phyloP scores from a whole-genome alignment of 768 basidiomycete genomes.

The Infundibulicybe gibba region DNA sequence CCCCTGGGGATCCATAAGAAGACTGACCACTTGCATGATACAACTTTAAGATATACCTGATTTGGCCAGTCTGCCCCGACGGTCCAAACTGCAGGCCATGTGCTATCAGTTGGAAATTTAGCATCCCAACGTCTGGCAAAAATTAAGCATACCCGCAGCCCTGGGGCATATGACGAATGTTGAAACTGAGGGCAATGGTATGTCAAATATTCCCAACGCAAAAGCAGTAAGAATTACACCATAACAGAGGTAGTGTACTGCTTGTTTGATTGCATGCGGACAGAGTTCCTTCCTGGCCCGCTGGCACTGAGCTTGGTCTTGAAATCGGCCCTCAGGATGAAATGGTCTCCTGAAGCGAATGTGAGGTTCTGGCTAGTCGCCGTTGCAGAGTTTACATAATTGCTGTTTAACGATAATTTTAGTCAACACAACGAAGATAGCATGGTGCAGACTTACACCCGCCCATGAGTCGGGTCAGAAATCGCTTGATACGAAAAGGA shows the following conservation, averaged over 20 bases:
- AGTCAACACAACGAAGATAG: background rate
- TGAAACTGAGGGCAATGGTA: conserved; percentile 28
- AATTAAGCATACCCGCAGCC: conserved; percentile 44
- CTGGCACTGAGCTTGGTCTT: conserved; percentile 40
- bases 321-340: conserved; percentile 54
- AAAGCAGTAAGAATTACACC: conserved; percentile 35
- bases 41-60: conserved; percentile 15
- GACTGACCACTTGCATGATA: background rate
- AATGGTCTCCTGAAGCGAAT: conserved; percentile 45
- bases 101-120: conserved; percentile 15
- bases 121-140: conserved; percentile 1
- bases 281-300: conserved; percentile 56
- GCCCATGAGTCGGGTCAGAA: conserved; percentile 61
- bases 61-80: conserved; percentile 47
- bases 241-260: conserved; percentile 49
- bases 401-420: conserved; percentile 18
- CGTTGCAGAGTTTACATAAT: conserved; percentile 42
- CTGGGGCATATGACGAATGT: conserved; percentile 57
- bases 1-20: conserved; percentile 26
- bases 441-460: conserved; percentile 42
- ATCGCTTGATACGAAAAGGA: conserved; percentile 46
- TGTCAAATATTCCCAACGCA: conserved; percentile 1
- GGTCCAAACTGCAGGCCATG: conserved; percentile 61
- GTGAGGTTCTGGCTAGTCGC: conserved; percentile 56
- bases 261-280: conserved; percentile 51